These are phyloP conservation scores for Rhodotorula sphaerocarpa DNA, from an alignment of 768 basidiomycete genomes.

Conservation along the genomic window DNA sequence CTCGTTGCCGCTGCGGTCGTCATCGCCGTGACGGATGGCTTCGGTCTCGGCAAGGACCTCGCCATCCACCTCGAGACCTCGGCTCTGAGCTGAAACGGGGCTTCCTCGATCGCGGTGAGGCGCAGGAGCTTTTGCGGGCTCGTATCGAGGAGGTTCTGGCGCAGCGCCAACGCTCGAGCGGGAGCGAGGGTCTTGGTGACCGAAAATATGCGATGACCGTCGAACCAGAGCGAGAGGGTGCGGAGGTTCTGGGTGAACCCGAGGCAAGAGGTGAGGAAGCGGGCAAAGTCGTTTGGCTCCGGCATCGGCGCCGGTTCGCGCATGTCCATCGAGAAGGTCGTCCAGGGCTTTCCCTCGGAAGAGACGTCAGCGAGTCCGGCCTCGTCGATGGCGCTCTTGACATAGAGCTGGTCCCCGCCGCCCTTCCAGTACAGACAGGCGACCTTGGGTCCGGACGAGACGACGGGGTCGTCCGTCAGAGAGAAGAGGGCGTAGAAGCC, in stretches of 20 bases:
- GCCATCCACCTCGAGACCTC: constrained; percentile 71
- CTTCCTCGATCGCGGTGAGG: constrained; percentile 22
- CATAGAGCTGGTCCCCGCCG: constrained; percentile 48
- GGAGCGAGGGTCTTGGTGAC: constrained; percentile 57
- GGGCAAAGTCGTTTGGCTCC: constrained; percentile 66
- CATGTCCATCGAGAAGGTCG: constrained; percentile 79
- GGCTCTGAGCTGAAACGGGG: constrained; percentile 69
- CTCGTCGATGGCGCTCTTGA: constrained; percentile 40
- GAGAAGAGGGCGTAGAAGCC: constrained; percentile 39
- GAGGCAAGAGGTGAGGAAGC: constrained; percentile 71
- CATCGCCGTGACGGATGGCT: constrained; percentile 47
- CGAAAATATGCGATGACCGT: constrained; percentile 61
- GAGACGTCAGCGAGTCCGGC: constrained; percentile 19
- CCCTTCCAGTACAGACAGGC: constrained; percentile 79
- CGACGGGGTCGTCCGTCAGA: constrained; percentile 44
- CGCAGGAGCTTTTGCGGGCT: constrained; percentile 22
- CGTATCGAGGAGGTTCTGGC: constrained; percentile 2
- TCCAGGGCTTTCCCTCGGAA: constrained; percentile 54
- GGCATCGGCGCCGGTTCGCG: constrained; percentile 74
- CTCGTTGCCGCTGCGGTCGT: constrained; percentile 41
- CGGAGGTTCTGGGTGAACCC: constrained; percentile 80
- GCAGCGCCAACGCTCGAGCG: constrained; percentile 54
- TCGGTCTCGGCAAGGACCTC: constrained; percentile 51
- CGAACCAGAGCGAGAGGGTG: constrained; percentile 71
- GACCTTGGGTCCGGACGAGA: constrained; percentile 59